Evolutionary conservation across 2,329 filamentous ascomycete genomes (phyloP).

Genomic region (Phoma sp.): DNA sequence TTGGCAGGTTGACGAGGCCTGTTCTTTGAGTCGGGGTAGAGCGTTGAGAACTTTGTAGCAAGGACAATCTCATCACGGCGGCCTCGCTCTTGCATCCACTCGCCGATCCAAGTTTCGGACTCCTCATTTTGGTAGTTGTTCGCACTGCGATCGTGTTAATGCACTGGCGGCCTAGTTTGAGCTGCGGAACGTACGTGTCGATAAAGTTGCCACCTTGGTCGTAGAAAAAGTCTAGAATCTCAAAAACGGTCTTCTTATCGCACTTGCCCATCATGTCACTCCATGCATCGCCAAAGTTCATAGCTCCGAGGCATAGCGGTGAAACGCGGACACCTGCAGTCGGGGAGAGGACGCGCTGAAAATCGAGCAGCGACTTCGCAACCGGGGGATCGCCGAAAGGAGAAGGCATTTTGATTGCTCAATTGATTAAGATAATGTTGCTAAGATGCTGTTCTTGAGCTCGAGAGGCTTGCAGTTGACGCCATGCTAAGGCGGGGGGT

Average conservation of each 20-base stretch:
- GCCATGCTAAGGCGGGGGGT: neutral
- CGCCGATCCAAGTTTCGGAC: conserved; percentile 58
- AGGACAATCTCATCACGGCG: conserved; percentile 61
- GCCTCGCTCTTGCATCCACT: conserved; percentile 57
- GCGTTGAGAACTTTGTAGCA: conserved; percentile 61
- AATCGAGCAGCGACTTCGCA: conserved; percentile 55
- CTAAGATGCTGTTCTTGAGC: neutral
- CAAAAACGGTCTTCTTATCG: conserved; percentile 55
- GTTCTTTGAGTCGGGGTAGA: conserved; percentile 33
- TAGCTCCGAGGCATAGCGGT: conserved; percentile 62
- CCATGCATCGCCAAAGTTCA: conserved; percentile 64
- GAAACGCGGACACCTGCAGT: conserved; percentile 61
- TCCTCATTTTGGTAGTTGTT: conserved; percentile 59
- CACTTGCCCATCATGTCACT: conserved; percentile 51
- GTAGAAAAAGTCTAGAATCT: conserved; percentile 58
- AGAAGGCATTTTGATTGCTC: conserved; percentile 27
- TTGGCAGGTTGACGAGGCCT: conserved; percentile 47
- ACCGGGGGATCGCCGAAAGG: conserved; percentile 35
- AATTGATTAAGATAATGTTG: neutral
- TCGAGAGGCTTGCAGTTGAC: neutral
- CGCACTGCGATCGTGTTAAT: conserved; percentile 40
- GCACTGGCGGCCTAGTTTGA: neutral
- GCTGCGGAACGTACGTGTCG: conserved; percentile 51
- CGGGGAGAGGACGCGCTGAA: conserved; percentile 61
- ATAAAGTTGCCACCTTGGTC: conserved; percentile 61